Evolutionary conservation across 2,329 filamentous ascomycete species (phyloP).

Genomic region (Colletotrichum tropicicola): DNA sequence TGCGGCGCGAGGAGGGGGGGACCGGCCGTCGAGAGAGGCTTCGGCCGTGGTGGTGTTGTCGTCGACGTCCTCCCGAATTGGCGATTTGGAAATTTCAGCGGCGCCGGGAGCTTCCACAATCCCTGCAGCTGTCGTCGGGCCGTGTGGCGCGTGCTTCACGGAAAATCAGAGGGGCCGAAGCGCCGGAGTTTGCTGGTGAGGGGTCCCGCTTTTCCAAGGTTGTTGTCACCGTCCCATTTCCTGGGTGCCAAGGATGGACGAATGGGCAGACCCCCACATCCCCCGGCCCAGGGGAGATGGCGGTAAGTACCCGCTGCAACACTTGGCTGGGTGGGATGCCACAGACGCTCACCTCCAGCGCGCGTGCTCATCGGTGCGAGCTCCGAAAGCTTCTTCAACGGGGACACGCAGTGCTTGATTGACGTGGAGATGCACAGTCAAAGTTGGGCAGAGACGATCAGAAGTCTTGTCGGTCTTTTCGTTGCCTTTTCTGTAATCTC

Average conservation of each 20-base stretch:
- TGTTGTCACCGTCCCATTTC: too few relatives aligned
- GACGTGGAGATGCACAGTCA: too few relatives aligned
- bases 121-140: constrained; percentile 19
- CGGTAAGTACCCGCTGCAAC: constrained; percentile 12
- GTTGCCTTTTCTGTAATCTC: too few relatives aligned
- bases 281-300: constrained; percentile 14
- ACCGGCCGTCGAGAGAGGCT: neutral
- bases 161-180: constrained; percentile 2
- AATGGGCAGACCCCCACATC: neutral
- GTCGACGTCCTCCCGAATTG: constrained; percentile 19
- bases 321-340: neutral
- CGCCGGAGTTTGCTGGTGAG: neutral
- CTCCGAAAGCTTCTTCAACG: neutral
- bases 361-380: neutral
- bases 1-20: neutral
- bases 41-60: constrained; percentile 20
- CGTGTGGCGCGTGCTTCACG: neutral
- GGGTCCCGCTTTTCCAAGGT: too few relatives aligned
- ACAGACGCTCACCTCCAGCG: too few relatives aligned
- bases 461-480: too few relatives aligned
- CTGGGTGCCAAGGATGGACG: constrained; percentile 18
- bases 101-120: constrained; percentile 16
- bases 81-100: constrained; percentile 31
- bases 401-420: too few relatives aligned
- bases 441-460: too few relatives aligned